Evolutionary conservation across 352 stramenopile species (phyloP).

Genomic region (Blastocystis sp.): DNA sequence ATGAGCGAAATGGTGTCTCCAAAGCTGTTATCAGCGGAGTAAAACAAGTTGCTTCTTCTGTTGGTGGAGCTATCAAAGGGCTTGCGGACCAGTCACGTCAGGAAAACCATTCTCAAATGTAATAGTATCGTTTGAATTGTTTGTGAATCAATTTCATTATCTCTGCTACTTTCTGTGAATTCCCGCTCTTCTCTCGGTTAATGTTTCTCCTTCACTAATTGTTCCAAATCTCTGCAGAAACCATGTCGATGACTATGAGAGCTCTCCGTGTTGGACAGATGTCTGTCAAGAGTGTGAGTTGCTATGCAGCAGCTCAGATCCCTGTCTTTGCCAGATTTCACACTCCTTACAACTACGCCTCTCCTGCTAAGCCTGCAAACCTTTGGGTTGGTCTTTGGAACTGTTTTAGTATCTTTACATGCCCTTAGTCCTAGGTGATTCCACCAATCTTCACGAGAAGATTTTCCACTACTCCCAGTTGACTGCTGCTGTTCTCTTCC

Average conservation of each 20-base stretch:
- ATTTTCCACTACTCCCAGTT: slow-evolving; percentile 62
- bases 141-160: neutral
- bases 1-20: slow-evolving; percentile 34
- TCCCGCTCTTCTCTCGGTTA: neutral
- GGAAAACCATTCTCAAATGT: neutral
- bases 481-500: slow-evolving; percentile 19
- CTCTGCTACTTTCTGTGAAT: neutral
- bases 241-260: slow-evolving; percentile 61
- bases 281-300: slow-evolving; percentile 48
- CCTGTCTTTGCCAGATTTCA: slow-evolving; percentile 54
- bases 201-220: neutral
- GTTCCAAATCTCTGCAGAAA: slow-evolving; percentile 41
- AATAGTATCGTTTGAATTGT: neutral
- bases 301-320: slow-evolving; percentile 30
- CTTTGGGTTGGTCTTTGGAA: slow-evolving; percentile 62
- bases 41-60: neutral
- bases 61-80: slow-evolving; percentile 25
- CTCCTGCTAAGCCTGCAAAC: slow-evolving; percentile 46
- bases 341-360: slow-evolving; percentile 62
- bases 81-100: neutral
- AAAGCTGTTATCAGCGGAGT: slow-evolving; percentile 17
- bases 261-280: slow-evolving; percentile 58
- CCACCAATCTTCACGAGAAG: slow-evolving; percentile 60
- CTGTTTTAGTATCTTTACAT: neutral
- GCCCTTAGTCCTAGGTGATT: slow-evolving; percentile 14